Evolutionary conservation across 2,329 filamentous ascomycete species (phyloP), one percentile per base, ranked within the genome.

Genomic region (Neoarthrinium moseri): DNA sequence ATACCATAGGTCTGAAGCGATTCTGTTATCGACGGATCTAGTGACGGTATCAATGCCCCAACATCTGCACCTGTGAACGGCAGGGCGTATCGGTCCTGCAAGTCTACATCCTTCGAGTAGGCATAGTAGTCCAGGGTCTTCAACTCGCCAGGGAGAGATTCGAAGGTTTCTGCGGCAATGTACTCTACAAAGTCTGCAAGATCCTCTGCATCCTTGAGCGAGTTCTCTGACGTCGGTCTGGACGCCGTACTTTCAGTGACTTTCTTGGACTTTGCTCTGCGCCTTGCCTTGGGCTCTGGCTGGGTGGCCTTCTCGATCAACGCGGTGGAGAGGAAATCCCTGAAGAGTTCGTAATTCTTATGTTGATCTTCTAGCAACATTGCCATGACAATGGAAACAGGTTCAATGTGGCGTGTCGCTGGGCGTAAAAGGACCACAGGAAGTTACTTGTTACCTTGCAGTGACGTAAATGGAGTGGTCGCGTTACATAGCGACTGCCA

Each of bases 161-260:
- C 67, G 64, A 92, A 95, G 43, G 85, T 80, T 60, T 87, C 79
- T 38, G 71, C 67, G 20, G 88, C 83, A 23, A 94, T 77, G 64
- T 91, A 94, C 71, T 91, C 84, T 44, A 88, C 83, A 65, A 95
- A 95, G 1, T 95, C 90, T 21, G 81, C 80, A 18, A 94, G 68
- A 45, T 91, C 88, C 54, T 86, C 84, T 5, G 78, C 80, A 54
- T 80, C 48, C 32, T 43, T 60, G 12, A 32, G 23, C 15, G n/a
- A 23, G 29, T 15, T 29, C 4, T 26, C 21, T 7, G 23, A 12
- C 2, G 5, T 13, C 21, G 13, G 5, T 15, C 15, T 12, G 39
- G 13, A 20, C 45, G 34, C 33, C 35, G 26, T 20, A 46, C 18
- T 18, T 33, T 11, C 4, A 42, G 46, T 38, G 47, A 6, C 27